Evolutionary conservation across 2,329 filamentous ascomycete genomes (phyloP).

Genomic region (Pseudogymnoascus sp.): DNA sequence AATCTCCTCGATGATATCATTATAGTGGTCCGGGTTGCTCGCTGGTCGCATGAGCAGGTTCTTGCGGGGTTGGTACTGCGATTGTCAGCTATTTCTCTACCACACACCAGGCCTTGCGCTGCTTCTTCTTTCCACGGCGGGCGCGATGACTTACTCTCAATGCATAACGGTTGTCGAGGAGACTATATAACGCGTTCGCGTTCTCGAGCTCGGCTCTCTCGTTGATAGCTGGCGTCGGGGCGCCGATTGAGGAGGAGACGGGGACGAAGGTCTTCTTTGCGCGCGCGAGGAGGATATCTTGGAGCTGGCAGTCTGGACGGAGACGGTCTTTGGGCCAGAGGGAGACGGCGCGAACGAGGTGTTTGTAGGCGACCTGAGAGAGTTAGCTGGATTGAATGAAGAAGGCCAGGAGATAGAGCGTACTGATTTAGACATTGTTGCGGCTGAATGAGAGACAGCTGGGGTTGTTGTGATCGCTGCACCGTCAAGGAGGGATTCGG

Average conservation of each 20-base stretch:
- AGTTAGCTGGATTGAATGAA: neutral
- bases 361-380: constrained; percentile 37
- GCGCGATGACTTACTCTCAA: constrained; percentile 38
- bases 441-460: neutral
- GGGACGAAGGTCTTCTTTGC: constrained; percentile 31
- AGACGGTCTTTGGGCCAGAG: constrained; percentile 59
- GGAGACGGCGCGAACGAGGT: constrained; percentile 44
- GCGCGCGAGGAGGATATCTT: constrained; percentile 44
- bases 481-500: neutral
- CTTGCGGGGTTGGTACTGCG: constrained; percentile 39
- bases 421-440: constrained; percentile 27
- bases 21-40: constrained; percentile 59
- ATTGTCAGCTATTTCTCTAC: neutral
- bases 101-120: neutral
- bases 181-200: constrained; percentile 51
- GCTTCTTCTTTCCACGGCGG: no score
- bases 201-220: constrained; percentile 48
- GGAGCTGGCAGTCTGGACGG: constrained; percentile 56
- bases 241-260: constrained; percentile 10
- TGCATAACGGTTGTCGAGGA: constrained; percentile 53
- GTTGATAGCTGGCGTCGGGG: constrained; percentile 21
- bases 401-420: neutral
- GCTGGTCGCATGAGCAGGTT: constrained; percentile 48
- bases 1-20: constrained; percentile 53
- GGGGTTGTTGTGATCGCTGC: neutral